Evolutionary conservation across 2,329 filamentous ascomycete genomes (phyloP), one percentile per base, ranked within the genome.

Genomic region (Fusarium algeriense): DNA sequence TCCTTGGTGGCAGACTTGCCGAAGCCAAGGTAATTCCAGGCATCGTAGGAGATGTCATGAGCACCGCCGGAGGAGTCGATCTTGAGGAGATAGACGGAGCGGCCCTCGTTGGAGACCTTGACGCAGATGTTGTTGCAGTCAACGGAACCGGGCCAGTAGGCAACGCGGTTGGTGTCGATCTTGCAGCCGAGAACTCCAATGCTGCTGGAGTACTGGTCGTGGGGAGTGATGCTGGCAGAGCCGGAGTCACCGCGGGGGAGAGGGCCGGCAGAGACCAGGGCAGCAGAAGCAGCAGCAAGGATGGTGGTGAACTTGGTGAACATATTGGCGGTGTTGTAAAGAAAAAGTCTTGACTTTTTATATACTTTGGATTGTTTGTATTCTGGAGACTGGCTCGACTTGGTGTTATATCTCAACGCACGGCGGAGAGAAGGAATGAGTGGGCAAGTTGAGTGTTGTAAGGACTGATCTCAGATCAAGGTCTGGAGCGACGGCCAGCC

Each of bases 131-230:
- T 83, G 80, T 85, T 80, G 82, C 88, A 90, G 80, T 83, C 82
- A 50, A 87, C 81, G 7, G 81, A 76, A 28, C 75, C 76, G 10
- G 88, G 88, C 86, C 87, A 90, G 83, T 90, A 90, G 67, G 88
- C 88, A 41, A 90, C 83, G 44, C 87, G 87, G 82, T 90, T 85
- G 67, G 84, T 88, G 80, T 90, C 79, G 78, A 90, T 84, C 79
- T 88, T 87, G 84, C 88, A 90, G 54, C 88, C 88, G 10, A 88
- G 79, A 7, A 89, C 88, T 49, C 88, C 88, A 66, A 89, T 79
- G 7, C 86, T 88, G 19, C 86, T 88, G 4, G 85, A 87, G 81
- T 84, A 90, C 73, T 81, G 79, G 68, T 85, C 85, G 76, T 90
- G 88, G 35, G 88, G 88, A 8, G 88, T 90, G 64, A 84, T 80